phyloP scores from a whole-genome alignment of 805 yeast species.

The Hanseniaspora vineae region DNA sequence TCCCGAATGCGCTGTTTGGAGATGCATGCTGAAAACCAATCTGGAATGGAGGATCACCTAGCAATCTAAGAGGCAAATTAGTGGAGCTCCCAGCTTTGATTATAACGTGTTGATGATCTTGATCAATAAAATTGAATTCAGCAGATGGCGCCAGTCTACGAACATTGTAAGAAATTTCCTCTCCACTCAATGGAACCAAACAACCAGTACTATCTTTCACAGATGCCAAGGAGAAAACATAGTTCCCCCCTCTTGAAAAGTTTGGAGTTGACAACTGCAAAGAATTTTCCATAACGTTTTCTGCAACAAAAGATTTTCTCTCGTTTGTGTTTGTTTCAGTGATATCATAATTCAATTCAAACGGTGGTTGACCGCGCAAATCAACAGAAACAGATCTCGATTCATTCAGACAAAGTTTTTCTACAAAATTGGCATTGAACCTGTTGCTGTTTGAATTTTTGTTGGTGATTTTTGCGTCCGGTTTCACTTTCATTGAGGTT shows the following conservation, averaged over 20 bases:
- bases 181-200: constrained; percentile 50
- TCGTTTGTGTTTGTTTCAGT: constrained; percentile 41
- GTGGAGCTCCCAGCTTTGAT: constrained; percentile 52
- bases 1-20: background rate
- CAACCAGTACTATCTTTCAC: constrained; percentile 72
- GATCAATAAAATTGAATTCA: constrained; percentile 27
- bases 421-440: constrained; percentile 6
- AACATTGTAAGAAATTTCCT: constrained; percentile 54
- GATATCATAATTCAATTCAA: constrained; percentile 54
- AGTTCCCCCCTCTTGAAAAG: constrained; percentile 60
- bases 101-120: constrained; percentile 25
- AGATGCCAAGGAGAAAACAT: constrained; percentile 46
- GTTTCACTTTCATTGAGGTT: constrained; percentile 61
- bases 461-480: constrained; percentile 19
- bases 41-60: constrained; percentile 45
- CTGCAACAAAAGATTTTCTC: constrained; percentile 30
- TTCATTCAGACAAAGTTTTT: constrained; percentile 36
- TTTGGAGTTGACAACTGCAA: constrained; percentile 40
- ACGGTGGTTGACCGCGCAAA: constrained; percentile 75
- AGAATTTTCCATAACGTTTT: constrained; percentile 26
- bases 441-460: constrained; percentile 7
- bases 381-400: constrained; percentile 36
- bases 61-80: constrained; percentile 44
- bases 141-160: constrained; percentile 57
- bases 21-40: constrained; percentile 21